Evolutionary conservation across 1,284 basidiomycete genomes (phyloP), one percentile per base, ranked within the genome.

Genomic region (Ceratobasidium sp.): DNA sequence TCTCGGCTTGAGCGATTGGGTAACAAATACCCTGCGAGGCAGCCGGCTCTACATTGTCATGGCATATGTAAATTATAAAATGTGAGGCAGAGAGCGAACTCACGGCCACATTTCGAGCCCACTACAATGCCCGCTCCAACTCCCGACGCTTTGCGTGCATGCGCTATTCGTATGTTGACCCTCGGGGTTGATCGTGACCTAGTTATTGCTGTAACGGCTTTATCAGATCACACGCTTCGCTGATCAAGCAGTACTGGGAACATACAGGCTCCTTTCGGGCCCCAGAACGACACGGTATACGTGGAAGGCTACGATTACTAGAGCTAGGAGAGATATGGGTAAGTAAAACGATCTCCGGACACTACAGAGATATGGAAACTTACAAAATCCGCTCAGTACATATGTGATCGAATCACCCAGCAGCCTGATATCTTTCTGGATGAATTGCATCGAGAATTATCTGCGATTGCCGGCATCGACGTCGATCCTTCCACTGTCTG

Each of bases 381-480:
- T n/a, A 54, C 9, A 54, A n/a, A 9, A 25, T 8, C 22, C 8
- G 52, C 22, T n/a, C 40, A 65, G 62, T 65, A 65, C 40, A 13
- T 65, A 6, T 9, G 13, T 44, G 62, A 65, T 37, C 62, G 43
- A 5, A 44, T 65, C 19, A 65, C 40, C 25, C 37, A 43, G 25
- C 17, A 4, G 37, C 34, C 62, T 8, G 40, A 65, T 29, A 15
- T 44, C 11, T 65, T 22, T 25, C 40, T 65, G 11, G 62, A 65
- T 44, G 62, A 65, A 19, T 65, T 65, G 40, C 34, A 25, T 6
- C 15, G 19, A n/a, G 62, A 65, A 65, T 25, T 65, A 17, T 32
- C 59, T 13, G 17, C 15, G 8, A 22, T 44, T 15, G 34, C 37
- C 17, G 62, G 62, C 13, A 65, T 65, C 22, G 40, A 65, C 22